Base-by-base conservation (phyloP, 768 basidiomycete species). In the Pulveroboletus ravenelii region DNA sequence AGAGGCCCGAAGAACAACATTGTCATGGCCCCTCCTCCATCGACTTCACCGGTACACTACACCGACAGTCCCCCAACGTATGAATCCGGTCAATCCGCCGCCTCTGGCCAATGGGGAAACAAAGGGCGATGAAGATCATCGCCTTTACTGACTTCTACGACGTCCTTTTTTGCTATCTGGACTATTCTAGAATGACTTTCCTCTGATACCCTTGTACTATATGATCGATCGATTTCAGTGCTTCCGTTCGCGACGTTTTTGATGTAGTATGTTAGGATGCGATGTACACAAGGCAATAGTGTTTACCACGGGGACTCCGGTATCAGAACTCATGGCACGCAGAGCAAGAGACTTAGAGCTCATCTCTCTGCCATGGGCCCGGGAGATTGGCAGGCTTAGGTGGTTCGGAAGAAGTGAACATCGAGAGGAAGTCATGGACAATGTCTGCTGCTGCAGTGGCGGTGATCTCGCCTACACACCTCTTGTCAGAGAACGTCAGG, bases 1-100 rank as follows among this genome's bases (percentile, higher is more conserved):
- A 64, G 72, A 53, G 57, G 69, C 9, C 72, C 68, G 14, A 70
- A 70, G 32, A 60, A 57, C 40, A 56, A 37, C 29, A 53, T 55
- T 4, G 47, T 60, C 10, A 61, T 61, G 56, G 49, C 60, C 7
- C 66, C 67, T 48, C 59, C 64, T 48, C 59, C 64, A 41, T 20
- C 52, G 13, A 15, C 42, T 36, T 44, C 52, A 30, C 38, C 47
- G 12, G 40, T n/a, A 30, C 48, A 46, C 29, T 70, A 74, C 42
- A 68, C 78, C 14, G 87, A 88, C 15, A 74, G 69, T 32, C 87
- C 87, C 13, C 87, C 87, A 27, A 72, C 68, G 45, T 89, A 89
- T 61, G 86, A 89, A 25, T 71, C 72, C 14, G 79, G 78, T 17
- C 62, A 70, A 23, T 69, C 78, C 18, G 72, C 72, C 48, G 58